Base-by-base conservation (phyloP, 177 flowering plant species). In the Vitis hybrid region DNA sequence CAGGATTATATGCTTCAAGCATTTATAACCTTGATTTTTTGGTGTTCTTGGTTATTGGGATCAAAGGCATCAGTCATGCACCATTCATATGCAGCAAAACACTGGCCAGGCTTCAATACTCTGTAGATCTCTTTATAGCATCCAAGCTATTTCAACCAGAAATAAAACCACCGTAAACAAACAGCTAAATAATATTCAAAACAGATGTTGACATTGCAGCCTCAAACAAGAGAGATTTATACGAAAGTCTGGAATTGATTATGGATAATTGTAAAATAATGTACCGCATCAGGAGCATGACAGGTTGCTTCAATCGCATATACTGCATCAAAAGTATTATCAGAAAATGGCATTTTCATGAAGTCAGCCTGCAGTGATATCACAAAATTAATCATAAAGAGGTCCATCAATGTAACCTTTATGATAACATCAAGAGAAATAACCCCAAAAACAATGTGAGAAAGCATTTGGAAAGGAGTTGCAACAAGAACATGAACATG, bases 231-330 rank as follows among this genome's bases (percentile, higher is more conserved):
- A 20, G 21, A 20, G 21, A 20, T 20, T 15, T 3, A 9, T 56
- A 32, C 8, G 15, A 56, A 13, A 11, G n/a, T 32, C 57, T 9
- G 17, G 15, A 20, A 32, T 2, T 63, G 1, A 63, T 30, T 46
- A 32, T 41, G 41, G 13, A 49, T 12, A 32, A 13, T 18, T 60
- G 48, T 15, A 53, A 58, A 46, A 52, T 56, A 49, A 79, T 87
- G 49, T 86, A 96, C 99, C 9, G 90, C 91, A 82, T 96, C 97
- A 32, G 99, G 98, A 69, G 98, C 99, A 82, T 96, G 99, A 71
- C 98, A 96, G 57, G 97, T 93, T 54, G 99, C 99, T 81, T 96
- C 98, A 75, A 96, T 90, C 62, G 99, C 99, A 84, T 92, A 93
- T 10, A 91, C 85, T 27, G 95, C 98, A 79, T 96, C 97, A 74